Base-by-base conservation (phyloP, 2,329 filamentous ascomycete genomes). In the Fusarium gaditjirri region DNA sequence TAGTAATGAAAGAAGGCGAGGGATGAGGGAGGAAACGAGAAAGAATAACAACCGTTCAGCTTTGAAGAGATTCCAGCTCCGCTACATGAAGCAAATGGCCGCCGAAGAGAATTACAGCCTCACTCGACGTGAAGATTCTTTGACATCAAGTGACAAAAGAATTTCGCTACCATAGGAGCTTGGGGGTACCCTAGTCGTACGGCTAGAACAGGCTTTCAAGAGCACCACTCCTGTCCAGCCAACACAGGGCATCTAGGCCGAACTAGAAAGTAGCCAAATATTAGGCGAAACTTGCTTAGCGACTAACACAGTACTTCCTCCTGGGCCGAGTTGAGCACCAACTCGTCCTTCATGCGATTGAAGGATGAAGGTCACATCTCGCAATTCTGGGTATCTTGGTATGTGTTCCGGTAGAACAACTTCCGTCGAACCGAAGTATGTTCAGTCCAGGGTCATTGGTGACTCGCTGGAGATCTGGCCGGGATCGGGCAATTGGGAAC, bases 1-100 rank as follows among this genome's bases (percentile, higher is more conserved):
- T 23, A 49, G n/a, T 19, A 21, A 17, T 5, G 19, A 29, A 33
- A 33, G n/a, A 49, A 23, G 46, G 29, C 8, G 11, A 23, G 29
- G 21, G 8, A 49, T 19, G 17, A 49, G 11, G n/a, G 29, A 23
- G 16, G 11, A 9, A 33, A 14, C 16, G 29, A 23, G 33, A 33
- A 6, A 33, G 16, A n/a, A 19, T 11, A 33, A 19, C 10, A 3
- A 2, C 11, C 19, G n/a, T n/a, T 4, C 16, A 33, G 46, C 0
- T 6, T 19, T 19, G 16, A 19, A 33, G n/a, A 19, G 16, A 10
- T 10, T 23, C 11, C 4, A 14, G 46, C 11, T 33, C 29, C n/a
- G 13, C 21, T 41, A 14, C 3, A n/a, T 41, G 21, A 41, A 41
- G 8, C 9, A 4, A n/a, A n/a, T n/a, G 4, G 27, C 13, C n/a